phyloP scores from a whole-genome alignment of 1,284 basidiomycete species.

The Ustilago bromivora region DNA sequence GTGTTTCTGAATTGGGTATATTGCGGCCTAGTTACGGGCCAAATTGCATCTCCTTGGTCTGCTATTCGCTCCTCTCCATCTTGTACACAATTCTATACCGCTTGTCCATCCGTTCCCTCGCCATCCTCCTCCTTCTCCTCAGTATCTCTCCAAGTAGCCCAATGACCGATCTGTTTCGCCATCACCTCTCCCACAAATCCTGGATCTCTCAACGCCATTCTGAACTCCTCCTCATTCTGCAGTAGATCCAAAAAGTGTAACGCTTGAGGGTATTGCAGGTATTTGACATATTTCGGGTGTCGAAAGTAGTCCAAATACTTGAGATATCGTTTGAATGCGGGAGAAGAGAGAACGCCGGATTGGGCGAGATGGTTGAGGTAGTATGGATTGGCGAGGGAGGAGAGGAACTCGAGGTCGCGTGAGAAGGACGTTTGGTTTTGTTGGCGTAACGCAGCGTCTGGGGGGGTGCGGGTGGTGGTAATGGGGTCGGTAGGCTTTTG shows the following conservation, averaged over 20 bases:
- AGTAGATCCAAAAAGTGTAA: constrained; percentile 59
- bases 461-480: constrained; percentile 1
- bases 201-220: constrained; percentile 49
- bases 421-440: constrained; percentile 61
- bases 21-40: no score
- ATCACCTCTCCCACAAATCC: constrained; percentile 62
- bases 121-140: constrained; percentile 17
- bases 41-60: neutral
- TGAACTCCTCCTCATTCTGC: constrained; percentile 54
- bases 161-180: constrained; percentile 58
- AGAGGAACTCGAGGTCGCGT: constrained; percentile 63
- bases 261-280: constrained; percentile 63
- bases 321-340: constrained; percentile 59
- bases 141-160: constrained; percentile 62
- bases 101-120: neutral
- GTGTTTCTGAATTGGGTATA: constrained; percentile 8
- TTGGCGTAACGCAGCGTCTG: neutral
- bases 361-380: constrained; percentile 62
- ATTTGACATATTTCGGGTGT: constrained; percentile 58
- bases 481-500: neutral
- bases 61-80: neutral
- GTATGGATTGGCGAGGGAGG: constrained; percentile 63
- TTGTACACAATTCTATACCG: no score
- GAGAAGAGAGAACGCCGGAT: constrained; percentile 47
- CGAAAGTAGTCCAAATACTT: constrained; percentile 60